Percentiles rank a stretch among this genome's conserved stretches.
Conservation (phyloP, 1,284 basidiomycete genomes). For the Microbotryum lychnidis-dioicae region DNA sequence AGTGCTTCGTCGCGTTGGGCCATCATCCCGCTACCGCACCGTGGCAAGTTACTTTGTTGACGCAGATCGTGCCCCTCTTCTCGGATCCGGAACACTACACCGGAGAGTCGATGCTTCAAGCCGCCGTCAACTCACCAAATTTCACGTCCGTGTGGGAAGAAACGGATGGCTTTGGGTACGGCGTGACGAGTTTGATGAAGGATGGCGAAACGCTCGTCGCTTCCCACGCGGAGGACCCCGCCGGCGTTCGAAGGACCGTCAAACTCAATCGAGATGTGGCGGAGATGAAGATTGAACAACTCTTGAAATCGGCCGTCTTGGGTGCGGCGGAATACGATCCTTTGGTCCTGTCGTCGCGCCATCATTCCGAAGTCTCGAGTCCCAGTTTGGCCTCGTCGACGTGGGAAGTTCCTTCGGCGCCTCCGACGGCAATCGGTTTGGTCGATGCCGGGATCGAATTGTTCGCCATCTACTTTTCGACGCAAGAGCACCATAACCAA, state of each 20-base stretch:
- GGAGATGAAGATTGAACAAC: constrained; percentile 63
- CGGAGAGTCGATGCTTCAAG: constrained; percentile 73
- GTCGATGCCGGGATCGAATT: constrained; percentile 83
- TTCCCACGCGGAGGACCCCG: constrained; percentile 20
- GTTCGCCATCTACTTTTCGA: constrained; percentile 65
- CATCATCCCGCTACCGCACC: constrained; percentile 69
- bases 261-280: constrained; percentile 60
- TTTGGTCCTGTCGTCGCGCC: constrained; percentile 20
- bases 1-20: constrained; percentile 79
- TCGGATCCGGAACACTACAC: constrained; percentile 61
- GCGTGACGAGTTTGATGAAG: constrained; percentile 62
- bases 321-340: constrained; percentile 82
- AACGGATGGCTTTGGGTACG: constrained; percentile 84
- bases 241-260: constrained; percentile 40
- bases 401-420: constrained; percentile 30
- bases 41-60: constrained; percentile 70
- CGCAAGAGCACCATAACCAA: constrained; percentile 65
- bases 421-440: constrained; percentile 70
- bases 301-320: constrained; percentile 71
- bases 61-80: constrained; percentile 73
- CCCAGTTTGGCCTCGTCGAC: neutral
- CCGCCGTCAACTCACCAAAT: constrained; percentile 77
- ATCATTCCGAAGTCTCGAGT: constrained; percentile 1
- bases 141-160: constrained; percentile 82
- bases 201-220: constrained; percentile 36